Percentiles rank a stretch among this genome's conserved stretches.
Evolutionary conservation across 1,139 yeast genomes (phyloP).

Genomic region (Blastobotrys persicus): DNA sequence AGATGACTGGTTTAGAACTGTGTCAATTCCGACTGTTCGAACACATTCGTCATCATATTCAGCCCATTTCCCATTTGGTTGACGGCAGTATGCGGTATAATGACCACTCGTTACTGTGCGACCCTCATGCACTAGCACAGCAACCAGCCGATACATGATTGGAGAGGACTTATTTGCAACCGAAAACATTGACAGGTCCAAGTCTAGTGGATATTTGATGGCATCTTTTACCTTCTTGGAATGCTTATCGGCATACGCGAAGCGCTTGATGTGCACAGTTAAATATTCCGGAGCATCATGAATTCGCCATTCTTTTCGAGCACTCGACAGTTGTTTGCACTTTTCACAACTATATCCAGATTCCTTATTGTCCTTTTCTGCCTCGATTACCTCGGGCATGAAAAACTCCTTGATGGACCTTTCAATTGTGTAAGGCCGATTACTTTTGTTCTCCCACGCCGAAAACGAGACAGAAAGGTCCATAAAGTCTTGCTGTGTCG

Average conservation of each 20-base stretch:
- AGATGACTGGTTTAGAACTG: slow-evolving; percentile 67
- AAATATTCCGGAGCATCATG: slow-evolving; percentile 85
- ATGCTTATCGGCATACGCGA: slow-evolving; percentile 60
- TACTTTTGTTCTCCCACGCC: slow-evolving; percentile 43
- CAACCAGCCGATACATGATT: slow-evolving; percentile 67
- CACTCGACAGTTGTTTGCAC: slow-evolving; percentile 74
- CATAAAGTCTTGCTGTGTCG: slow-evolving; percentile 89
- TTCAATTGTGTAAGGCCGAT: slow-evolving; percentile 49
- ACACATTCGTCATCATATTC: slow-evolving; percentile 92
- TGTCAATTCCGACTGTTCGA: slow-evolving; percentile 66
- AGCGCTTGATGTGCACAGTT: slow-evolving; percentile 82
- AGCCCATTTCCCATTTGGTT: slow-evolving; percentile 87
- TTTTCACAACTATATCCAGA: slow-evolving; percentile 74
- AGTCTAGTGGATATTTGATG: slow-evolving; percentile 71
- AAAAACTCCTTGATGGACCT: slow-evolving; percentile 77
- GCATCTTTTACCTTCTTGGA: slow-evolving; percentile 87
- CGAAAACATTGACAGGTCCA: slow-evolving; percentile 70
- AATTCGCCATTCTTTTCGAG: slow-evolving; percentile 71
- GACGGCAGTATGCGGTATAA: slow-evolving; percentile 85
- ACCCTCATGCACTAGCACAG: slow-evolving; percentile 93
- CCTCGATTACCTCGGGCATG: slow-evolving; percentile 66
- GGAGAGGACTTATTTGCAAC: slow-evolving; percentile 39
- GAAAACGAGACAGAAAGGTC: slow-evolving; percentile 66
- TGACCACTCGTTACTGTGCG: slow-evolving; percentile 92
- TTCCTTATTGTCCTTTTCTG: slow-evolving; percentile 46